Conservation (phyloP, 352 stramenopile genomes). For the Peronosclerospora sorghi region DNA sequence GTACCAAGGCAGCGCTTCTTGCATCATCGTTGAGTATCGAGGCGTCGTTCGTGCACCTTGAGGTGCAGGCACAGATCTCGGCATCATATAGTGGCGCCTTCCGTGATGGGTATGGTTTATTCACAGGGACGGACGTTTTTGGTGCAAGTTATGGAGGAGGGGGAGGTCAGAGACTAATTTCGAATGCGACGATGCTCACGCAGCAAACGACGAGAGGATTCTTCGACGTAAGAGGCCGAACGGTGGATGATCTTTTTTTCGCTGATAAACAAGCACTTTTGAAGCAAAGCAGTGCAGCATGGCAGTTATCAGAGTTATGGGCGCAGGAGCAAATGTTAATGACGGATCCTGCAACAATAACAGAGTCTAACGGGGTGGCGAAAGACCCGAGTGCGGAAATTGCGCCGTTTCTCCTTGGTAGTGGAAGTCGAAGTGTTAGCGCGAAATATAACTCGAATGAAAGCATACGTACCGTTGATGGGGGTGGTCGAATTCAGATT, state of each 20-base stretch:
- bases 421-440: slow-evolving; percentile 21
- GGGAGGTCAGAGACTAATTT: slow-evolving; percentile 33
- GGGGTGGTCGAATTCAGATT: slow-evolving; percentile 53
- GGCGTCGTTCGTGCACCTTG: slow-evolving; percentile 52
- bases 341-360: slow-evolving; percentile 9
- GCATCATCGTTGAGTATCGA: slow-evolving; percentile 41
- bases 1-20: slow-evolving; percentile 18
- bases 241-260: slow-evolving; percentile 9
- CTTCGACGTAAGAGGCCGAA: slow-evolving; percentile 35
- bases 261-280: slow-evolving; percentile 25
- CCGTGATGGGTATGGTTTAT: slow-evolving; percentile 16
- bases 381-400: slow-evolving; percentile 17
- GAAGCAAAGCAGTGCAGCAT: slow-evolving; percentile 32
- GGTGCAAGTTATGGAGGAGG: slow-evolving; percentile 49
- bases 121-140: slow-evolving; percentile 25
- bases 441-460: not conserved
- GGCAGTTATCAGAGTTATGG: slow-evolving; percentile 46
- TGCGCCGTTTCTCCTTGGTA: slow-evolving; percentile 38
- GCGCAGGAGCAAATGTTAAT: slow-evolving; percentile 19
- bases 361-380: slow-evolving; percentile 1
- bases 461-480: slow-evolving; percentile 15
- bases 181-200: slow-evolving; percentile 23
- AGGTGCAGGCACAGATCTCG: slow-evolving; percentile 21
- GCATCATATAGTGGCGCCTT: slow-evolving; percentile 28
- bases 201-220: slow-evolving; percentile 27